phyloP scores from a whole-genome alignment of 495 filamentous ascomycete species.

The Collariella sp. region DNA sequence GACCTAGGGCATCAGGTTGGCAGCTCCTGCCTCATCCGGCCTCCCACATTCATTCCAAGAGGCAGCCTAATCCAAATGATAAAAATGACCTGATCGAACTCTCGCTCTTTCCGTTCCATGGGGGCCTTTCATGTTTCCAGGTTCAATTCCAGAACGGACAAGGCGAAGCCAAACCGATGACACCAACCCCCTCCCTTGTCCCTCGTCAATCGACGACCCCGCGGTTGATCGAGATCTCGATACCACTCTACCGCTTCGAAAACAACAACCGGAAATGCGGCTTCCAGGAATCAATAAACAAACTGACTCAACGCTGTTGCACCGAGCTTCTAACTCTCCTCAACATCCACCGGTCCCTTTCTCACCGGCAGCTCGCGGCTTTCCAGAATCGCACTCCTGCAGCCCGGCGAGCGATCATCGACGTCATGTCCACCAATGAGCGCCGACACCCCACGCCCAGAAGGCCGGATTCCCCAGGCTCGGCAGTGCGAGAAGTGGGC shows the following conservation, averaged over 20 bases:
- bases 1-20: too few relatives aligned
- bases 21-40: too few relatives aligned
- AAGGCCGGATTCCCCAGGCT: neutral
- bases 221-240: neutral
- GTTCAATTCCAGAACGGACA: too few relatives aligned
- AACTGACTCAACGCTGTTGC: neutral
- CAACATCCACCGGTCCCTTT: neutral
- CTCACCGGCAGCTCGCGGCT: neutral
- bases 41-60: neutral
- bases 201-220: conserved; percentile 6
- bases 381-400: conserved; percentile 4
- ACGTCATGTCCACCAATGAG: conserved; percentile 10
- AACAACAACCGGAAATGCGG: neutral
- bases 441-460: conserved; percentile 4
- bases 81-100: too few relatives aligned
- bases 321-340: neutral
- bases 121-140: too few relatives aligned
- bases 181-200: neutral
- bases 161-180: neutral
- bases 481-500: too few relatives aligned
- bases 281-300: neutral
- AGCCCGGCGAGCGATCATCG: neutral
- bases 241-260: neutral
- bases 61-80: too few relatives aligned
- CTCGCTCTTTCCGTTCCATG: too few relatives aligned